These are phyloP conservation scores for Cystofilobasidium ferigula DNA, from an alignment of 768 basidiomycete genomes.

Conservation along the genomic window DNA sequence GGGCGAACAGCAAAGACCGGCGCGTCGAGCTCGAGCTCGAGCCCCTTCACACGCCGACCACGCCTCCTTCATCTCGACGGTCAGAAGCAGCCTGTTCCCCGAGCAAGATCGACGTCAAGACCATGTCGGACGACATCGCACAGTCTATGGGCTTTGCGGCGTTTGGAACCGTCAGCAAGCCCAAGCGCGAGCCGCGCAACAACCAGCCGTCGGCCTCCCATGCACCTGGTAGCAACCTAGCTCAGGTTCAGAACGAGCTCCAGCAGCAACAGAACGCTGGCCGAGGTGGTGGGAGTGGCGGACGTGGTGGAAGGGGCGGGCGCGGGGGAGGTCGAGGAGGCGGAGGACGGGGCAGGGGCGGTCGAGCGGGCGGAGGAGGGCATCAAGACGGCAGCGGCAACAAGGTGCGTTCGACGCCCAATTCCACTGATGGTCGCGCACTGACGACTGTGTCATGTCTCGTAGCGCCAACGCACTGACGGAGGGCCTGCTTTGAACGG, in stretches of 20 bases:
- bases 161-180: neutral
- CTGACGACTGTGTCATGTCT: neutral
- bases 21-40: too few species aligned
- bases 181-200: neutral
- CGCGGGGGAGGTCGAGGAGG: neutral
- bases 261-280: neutral
- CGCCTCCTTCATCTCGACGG: too few species aligned
- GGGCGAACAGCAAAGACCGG: too few species aligned
- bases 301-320: neutral
- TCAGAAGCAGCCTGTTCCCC: too few species aligned
- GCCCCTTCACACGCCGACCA: too few species aligned
- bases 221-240: neutral
- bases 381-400: neutral
- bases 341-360: neutral
- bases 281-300: neutral
- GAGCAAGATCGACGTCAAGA: too few species aligned
- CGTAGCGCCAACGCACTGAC: neutral
- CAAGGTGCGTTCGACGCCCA: neutral
- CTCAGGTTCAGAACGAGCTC: neutral
- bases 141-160: neutral
- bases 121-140: neutral
- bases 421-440: neutral
- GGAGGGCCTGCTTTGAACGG: neutral
- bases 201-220: neutral
- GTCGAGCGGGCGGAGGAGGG: neutral